Evolutionary conservation across 2,329 filamentous ascomycete genomes (phyloP), one percentile per base, ranked within the genome.

Genomic region (Hysterium pulicare): DNA sequence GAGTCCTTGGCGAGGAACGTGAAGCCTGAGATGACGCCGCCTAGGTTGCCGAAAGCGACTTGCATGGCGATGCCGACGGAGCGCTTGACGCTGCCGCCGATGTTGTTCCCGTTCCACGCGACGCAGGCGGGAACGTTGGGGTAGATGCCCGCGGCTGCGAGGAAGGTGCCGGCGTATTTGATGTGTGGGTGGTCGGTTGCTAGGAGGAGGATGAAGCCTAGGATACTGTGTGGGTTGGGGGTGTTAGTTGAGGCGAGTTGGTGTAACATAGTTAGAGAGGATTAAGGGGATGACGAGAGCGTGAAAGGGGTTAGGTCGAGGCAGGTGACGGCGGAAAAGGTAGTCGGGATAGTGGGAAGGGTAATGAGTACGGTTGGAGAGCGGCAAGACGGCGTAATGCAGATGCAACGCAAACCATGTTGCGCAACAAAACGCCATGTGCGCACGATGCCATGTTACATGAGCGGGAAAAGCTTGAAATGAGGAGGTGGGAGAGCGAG

Each of bases 31-130:
- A 77, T 63, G 38, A 70, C 65, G 17, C 72, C 73, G 19, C 72
- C 72, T 3, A 75, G 47, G 30, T 66, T 64, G 13, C 71, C 71
- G 39, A 73, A 69, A 22, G 71, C 73, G 41, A 75, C 68, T 49
- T 76, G 72, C 68, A 78, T 74, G 33, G 74, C 74, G 39, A 78
- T 76, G 33, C 74, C 74, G 20, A 76, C 73, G 41, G 69, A 71
- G 43, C 75, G 69, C 67, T 78, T 78, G 40, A 73, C 64, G 16
- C 70, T 71, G 6, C 73, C 74, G 3, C 72, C 73, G 35, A 78
- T 75, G 55, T 78, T 79, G 61, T 75, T 76, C 22, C 73, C 72
- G 55, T 77, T 77, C 76, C 76, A 79, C 28, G 76, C 74, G 20
- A 78, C 67, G 42, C 71, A 71, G 41, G 75, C 72, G 10, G 76